Percentiles rank a stretch among this genome's conserved stretches.
phyloP scores from a whole-genome alignment of 2,329 filamentous ascomycete species.

The Hirsutella rhossiliensis region DNA sequence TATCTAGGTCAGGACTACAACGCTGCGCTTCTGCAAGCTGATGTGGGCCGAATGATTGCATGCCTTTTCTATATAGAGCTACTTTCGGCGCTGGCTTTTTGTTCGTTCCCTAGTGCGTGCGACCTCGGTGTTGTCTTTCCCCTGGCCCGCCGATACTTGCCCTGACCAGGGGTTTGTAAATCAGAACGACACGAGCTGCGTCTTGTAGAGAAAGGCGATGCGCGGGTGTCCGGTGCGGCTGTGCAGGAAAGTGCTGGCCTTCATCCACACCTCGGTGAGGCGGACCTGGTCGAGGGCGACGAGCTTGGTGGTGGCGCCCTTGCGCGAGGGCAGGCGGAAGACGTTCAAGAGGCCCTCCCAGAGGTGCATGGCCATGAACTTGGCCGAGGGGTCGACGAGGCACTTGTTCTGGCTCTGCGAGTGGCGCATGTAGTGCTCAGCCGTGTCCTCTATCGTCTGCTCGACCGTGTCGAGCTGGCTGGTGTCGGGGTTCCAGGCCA shows the following conservation, averaged over 20 bases:
- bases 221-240: slow-evolving; percentile 46
- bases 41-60: no score
- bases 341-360: slow-evolving; percentile 50
- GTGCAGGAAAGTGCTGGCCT: slow-evolving; percentile 43
- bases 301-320: slow-evolving; percentile 30
- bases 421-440: slow-evolving; percentile 56
- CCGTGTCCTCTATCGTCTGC: slow-evolving; percentile 37
- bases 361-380: slow-evolving; percentile 43
- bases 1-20: no score
- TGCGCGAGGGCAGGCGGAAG: slow-evolving; percentile 35
- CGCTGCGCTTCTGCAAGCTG: no score
- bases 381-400: slow-evolving; percentile 68
- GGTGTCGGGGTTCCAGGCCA: slow-evolving; percentile 61
- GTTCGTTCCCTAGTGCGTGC: no score
- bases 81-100: no score
- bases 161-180: no score
- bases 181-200: no score
- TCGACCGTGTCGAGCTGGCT: slow-evolving; percentile 38
- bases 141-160: no score
- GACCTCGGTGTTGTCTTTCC: no score
- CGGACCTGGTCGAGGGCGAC: slow-evolving; percentile 42
- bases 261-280: slow-evolving; percentile 47
- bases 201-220: slow-evolving; percentile 47
- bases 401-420: slow-evolving; percentile 75
- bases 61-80: no score